Base-by-base conservation (phyloP, 208 protist species). In the Wallacemonas sp. region DNA sequence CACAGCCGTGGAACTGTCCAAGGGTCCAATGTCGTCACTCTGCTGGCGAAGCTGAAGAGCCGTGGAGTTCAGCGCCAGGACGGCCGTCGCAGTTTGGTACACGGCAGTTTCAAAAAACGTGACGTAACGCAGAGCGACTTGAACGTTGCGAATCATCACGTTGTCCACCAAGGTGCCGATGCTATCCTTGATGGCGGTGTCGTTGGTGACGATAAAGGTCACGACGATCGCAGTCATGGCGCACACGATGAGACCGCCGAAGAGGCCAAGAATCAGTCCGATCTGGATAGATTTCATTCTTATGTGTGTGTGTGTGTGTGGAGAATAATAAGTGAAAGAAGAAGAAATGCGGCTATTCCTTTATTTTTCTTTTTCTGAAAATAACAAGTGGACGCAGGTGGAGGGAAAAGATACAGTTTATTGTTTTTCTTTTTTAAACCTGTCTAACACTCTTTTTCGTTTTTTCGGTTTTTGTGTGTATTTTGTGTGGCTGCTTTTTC, bases 171-270 rank as follows among this genome's bases (percentile, higher is more conserved):
- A 22, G 3, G 36, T 45, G 41, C 45, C 34, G 5, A 62, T 61
- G 44, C 38, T 72, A 0, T 45, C 28, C 0, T 36, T 64, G 2
- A 62, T 45, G 9, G 59, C 74, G 8, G 39, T 15, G 14, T 70
- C 63, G 63, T 66, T 75, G 21, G 71, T 45, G 1, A 76, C 1
- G 36, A 67, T 66, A 31, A 76, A 76, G 24, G 63, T 36, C 24
- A 56, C 39, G 9, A 53, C 62, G 53, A 77, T 30, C n/a, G 41
- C 53, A 19, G 74, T 26, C 24, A 85, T 26, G 0, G 62, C 58
- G 5, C 31, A 24, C 34, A 66, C 67, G 14, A 85, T 61, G 19
- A 85, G 3, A 4, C 59, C 21, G 0, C 59, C 78, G 53, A 80
- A 77, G 24, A 39, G 41, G 33, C 46, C 34, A 3, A 75, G 63